phyloP scores from a whole-genome alignment of 1,284 basidiomycete species.

The Pyrrhoderma noxium region DNA sequence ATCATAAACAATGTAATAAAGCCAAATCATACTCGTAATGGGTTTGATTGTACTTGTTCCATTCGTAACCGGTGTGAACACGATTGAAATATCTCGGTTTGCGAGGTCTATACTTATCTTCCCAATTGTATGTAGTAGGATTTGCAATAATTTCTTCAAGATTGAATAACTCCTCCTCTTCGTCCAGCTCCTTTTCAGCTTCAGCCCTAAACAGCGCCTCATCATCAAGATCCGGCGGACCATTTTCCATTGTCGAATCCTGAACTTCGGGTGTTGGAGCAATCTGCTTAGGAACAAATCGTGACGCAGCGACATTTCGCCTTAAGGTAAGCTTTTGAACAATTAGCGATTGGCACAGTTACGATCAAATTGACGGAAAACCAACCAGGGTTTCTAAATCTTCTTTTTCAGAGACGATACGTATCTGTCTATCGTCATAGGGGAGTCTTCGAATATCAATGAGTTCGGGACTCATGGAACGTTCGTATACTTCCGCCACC shows the following conservation, averaged over 20 bases:
- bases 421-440: constrained; percentile 72
- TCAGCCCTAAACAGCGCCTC: constrained; percentile 83
- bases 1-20: constrained; percentile 11
- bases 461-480: constrained; percentile 74
- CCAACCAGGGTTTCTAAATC: constrained; percentile 62
- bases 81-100: constrained; percentile 99
- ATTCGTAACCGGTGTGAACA: constrained; percentile 99
- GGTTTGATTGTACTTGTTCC: constrained; percentile 99
- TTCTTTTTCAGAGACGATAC: constrained; percentile 65
- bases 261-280: constrained; percentile 36
- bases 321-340: constrained; percentile 62
- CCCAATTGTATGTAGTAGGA: constrained; percentile 89
- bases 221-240: constrained; percentile 69
- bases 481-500: constrained; percentile 61
- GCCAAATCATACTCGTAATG: constrained; percentile 84
- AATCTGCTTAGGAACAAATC: constrained; percentile 74
- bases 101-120: constrained; percentile 97
- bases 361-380: constrained; percentile 19
- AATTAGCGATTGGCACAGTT: constrained; percentile 8
- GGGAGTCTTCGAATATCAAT: constrained; percentile 65
- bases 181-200: constrained; percentile 88
- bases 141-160: constrained; percentile 81
- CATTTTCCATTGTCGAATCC: constrained; percentile 52
- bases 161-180: constrained; percentile 92
- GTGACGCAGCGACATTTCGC: constrained; percentile 68